Percentiles rank a stretch among this genome's conserved stretches.
phyloP scores from a whole-genome alignment of 2,329 filamentous ascomycete species.

The Ophidiomyces ophidiicola region DNA sequence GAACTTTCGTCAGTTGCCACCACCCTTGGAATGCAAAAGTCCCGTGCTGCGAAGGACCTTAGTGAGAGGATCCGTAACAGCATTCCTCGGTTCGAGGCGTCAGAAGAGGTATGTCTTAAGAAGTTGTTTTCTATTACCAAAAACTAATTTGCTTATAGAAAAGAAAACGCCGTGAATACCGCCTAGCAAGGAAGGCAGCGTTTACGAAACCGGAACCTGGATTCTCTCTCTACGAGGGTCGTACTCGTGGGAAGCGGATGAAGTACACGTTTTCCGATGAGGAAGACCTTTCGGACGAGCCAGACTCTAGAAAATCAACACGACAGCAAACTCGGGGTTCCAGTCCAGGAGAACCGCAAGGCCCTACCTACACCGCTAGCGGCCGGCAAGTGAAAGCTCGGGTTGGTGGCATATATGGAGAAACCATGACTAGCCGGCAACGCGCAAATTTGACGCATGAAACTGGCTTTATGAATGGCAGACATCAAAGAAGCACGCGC shows the following conservation, averaged over 20 bases:
- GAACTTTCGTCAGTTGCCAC: slow-evolving; percentile 65
- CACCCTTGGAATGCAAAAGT: slow-evolving; percentile 67
- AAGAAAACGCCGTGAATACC: slow-evolving; percentile 83
- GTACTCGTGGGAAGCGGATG: slow-evolving; percentile 88
- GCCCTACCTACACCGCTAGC: slow-evolving; percentile 62
- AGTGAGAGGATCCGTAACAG: slow-evolving; percentile 66
- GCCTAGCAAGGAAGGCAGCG: slow-evolving; percentile 69
- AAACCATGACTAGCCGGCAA: slow-evolving; percentile 45
- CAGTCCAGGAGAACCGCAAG: slow-evolving; percentile 57
- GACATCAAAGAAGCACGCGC: slow-evolving; percentile 29
- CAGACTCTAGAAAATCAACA: slow-evolving; percentile 48
- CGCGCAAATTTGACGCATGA: slow-evolving; percentile 31
- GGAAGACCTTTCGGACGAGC: slow-evolving; percentile 53
- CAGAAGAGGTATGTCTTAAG: slow-evolving; percentile 62
- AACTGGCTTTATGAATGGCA: slow-evolving; percentile 27
- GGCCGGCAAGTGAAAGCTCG: slow-evolving; percentile 62
- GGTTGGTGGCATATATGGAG: slow-evolving; percentile 44
- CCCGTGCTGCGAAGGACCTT: slow-evolving; percentile 66
- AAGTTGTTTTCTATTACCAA: slow-evolving; percentile 16
- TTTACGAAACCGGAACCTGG: slow-evolving; percentile 80
- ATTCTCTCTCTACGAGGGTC: slow-evolving; percentile 89
- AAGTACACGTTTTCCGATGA: slow-evolving; percentile 95
- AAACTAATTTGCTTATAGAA: slow-evolving; percentile 47
- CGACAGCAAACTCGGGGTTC: slow-evolving; percentile 57
- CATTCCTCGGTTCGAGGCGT: slow-evolving; percentile 80